A percentile compares a stretch with the other conserved stretches of the same genome.
phyloP scores from a whole-genome alignment of 2,329 filamentous ascomycete species.

The Dactylellina cionopaga region DNA sequence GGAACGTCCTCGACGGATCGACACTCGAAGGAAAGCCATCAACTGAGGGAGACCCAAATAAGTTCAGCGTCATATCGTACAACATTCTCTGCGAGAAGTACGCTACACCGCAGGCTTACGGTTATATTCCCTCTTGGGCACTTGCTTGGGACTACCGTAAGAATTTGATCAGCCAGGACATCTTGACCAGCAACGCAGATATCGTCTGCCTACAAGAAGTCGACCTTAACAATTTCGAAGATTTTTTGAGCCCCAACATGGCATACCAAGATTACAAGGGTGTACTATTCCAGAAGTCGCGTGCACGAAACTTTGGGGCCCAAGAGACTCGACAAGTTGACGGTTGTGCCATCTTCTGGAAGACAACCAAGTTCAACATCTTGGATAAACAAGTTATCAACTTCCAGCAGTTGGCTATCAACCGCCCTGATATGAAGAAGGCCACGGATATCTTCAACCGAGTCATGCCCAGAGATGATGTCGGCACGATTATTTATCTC shows the following conservation, averaged over 20 bases:
- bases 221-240: constrained; percentile 88
- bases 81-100: constrained; percentile 96
- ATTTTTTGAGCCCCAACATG: constrained; percentile 87
- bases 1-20: constrained; percentile 75
- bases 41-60: constrained; percentile 64
- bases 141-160: constrained; percentile 88
- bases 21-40: constrained; percentile 55
- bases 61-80: constrained; percentile 86
- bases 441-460: constrained; percentile 98
- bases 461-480: constrained; percentile 98
- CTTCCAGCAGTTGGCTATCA: constrained; percentile 90
- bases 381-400: constrained; percentile 95
- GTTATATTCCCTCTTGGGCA: constrained; percentile 84
- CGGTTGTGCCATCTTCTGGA: constrained; percentile 96
- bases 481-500: constrained; percentile 89
- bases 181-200: constrained; percentile 81
- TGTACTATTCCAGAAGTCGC: constrained; percentile 88
- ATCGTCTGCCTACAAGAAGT: constrained; percentile 94
- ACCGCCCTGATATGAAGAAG: constrained; percentile 94
- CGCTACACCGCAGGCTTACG: constrained; percentile 83
- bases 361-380: constrained; percentile 90
- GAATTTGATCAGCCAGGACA: constrained; percentile 82
- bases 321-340: constrained; percentile 90
- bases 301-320: constrained; percentile 90
- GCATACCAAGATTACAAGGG: constrained; percentile 91